These are phyloP conservation scores for Aureobasidium sp. DNA, from an alignment of 2,329 filamentous ascomycete genomes.

Conservation along the genomic window DNA sequence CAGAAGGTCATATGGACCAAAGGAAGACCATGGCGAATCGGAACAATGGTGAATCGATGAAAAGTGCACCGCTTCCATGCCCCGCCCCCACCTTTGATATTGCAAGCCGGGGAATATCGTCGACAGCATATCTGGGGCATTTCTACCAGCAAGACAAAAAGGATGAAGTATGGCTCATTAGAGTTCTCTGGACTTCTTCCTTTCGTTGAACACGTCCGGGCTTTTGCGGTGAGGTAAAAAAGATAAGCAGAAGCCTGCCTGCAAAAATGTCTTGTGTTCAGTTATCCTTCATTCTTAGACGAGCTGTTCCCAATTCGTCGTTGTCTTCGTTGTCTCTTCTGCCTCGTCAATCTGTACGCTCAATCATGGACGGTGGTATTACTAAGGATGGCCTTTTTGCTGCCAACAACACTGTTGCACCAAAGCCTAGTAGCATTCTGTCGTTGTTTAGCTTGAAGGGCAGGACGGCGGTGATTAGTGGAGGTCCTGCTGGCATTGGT, in stretches of 20 bases:
- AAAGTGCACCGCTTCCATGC: background rate
- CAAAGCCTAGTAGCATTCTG: constrained; percentile 19
- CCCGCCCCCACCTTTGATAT: constrained; percentile 6
- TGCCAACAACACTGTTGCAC: constrained; percentile 26
- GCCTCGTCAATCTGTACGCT: background rate
- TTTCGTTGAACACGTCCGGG: background rate
- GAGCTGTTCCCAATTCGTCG: background rate
- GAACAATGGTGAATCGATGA: background rate
- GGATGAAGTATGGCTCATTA: constrained; percentile 5
- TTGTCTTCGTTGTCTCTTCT: background rate
- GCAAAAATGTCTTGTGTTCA: constrained; percentile 1
- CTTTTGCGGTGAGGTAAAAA: background rate
- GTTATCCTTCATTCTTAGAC: background rate
- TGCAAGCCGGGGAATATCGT: constrained; percentile 1
- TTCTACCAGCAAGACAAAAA: constrained; percentile 6
- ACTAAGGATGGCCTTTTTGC: constrained; percentile 28
- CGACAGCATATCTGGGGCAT: background rate
- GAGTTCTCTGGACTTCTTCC: background rate
- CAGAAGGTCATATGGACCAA: background rate
- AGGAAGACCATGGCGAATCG: background rate
- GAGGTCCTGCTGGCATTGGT: constrained; percentile 27
- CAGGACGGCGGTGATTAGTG: constrained; percentile 29
- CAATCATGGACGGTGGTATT: constrained; percentile 20
- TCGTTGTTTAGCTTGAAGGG: constrained; percentile 25
- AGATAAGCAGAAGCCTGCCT: background rate